Percentiles rank a stretch among this genome's conserved stretches.
Conservation (phyloP, 2,329 filamentous ascomycete genomes). For the Verticillium longisporum region DNA sequence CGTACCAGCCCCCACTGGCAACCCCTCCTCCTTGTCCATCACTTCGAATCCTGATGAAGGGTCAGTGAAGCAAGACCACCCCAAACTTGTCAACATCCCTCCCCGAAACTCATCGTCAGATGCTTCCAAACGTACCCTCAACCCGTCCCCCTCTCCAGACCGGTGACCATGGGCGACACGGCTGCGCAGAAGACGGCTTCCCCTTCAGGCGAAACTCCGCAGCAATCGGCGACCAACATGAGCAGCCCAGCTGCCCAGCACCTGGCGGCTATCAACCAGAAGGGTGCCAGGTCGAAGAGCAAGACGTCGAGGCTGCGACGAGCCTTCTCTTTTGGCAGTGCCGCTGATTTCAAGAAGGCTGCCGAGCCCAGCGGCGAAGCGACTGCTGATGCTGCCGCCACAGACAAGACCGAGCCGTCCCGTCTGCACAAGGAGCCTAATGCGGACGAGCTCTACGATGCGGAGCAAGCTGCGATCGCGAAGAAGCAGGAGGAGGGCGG, state of each 20-base stretch:
- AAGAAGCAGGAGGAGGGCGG: constrained; percentile 88
- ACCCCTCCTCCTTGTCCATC: constrained; percentile 37
- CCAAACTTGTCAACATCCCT: constrained; percentile 51
- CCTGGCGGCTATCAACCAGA: constrained; percentile 79
- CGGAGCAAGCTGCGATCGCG: constrained; percentile 86
- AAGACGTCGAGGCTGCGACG: constrained; percentile 82
- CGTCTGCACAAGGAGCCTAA: constrained; percentile 62
- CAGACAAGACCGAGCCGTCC: constrained; percentile 31
- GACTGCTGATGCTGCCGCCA: constrained; percentile 12
- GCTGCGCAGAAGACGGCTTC: constrained; percentile 34
- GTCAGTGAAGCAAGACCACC: constrained; percentile 43
- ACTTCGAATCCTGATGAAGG: constrained; percentile 37
- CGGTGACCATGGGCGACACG: constrained; percentile 54
- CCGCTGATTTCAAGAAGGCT: constrained; percentile 77
- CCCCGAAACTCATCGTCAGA: constrained; percentile 59
- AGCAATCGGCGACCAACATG: constrained; percentile 23
- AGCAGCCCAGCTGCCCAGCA: constrained; percentile 75
- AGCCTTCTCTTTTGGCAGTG: constrained; percentile 95
- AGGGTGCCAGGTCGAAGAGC: constrained; percentile 68
- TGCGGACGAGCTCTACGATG: constrained; percentile 63
- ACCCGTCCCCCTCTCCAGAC: constrained; percentile 71
- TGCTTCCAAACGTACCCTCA: constrained; percentile 56
- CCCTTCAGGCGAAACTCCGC: constrained; percentile 21
- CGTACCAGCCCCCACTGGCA: constrained; percentile 43
- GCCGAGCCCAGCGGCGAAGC: constrained; percentile 32